phyloP scores from a whole-genome alignment of 352 stramenopile species.

The Pythium monospermum region DNA sequence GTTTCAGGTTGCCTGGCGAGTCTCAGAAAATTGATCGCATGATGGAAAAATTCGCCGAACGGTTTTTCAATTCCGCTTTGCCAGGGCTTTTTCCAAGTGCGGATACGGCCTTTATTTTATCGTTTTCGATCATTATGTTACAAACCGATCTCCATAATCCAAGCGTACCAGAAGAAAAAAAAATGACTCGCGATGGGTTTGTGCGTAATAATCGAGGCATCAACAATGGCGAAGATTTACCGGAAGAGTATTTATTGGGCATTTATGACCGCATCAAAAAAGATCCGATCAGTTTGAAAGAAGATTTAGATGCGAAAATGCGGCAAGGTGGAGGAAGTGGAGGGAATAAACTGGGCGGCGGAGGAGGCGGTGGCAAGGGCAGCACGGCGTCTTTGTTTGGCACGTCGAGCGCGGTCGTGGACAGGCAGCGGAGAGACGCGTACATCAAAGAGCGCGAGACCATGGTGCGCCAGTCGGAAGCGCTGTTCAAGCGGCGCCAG shows the following conservation, averaged over 20 bases:
- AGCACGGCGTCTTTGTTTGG: conserved; percentile 57
- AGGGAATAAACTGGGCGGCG: conserved; percentile 24
- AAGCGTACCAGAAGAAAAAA: conserved; percentile 94
- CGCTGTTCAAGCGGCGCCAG: conserved; percentile 64
- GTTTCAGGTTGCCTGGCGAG: conserved; percentile 98
- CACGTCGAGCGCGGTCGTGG: conserved; percentile 42
- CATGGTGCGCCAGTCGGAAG: conserved; percentile 76
- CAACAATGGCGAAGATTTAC: conserved; percentile 94
- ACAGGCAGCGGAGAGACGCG: conserved; percentile 68
- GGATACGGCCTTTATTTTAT: conserved; percentile 98
- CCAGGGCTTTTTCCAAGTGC: conserved; percentile 90
- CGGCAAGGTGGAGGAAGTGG: conserved; percentile 17
- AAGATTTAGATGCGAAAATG: conserved; percentile 88
- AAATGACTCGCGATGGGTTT: conserved; percentile 97
- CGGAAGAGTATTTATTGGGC: conserved; percentile 87
- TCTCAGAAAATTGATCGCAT: conserved; percentile 99
- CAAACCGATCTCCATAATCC: conserved; percentile 98
- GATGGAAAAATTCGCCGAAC: conserved; percentile 99
- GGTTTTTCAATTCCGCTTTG: conserved; percentile 67
- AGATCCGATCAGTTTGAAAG: conserved; percentile 95
- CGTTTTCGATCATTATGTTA: conserved; percentile 90
- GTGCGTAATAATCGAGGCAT: conserved; percentile 97
- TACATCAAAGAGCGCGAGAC: conserved; percentile 83
- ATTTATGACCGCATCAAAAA: conserved; percentile 97
- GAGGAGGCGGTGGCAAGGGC: conserved; percentile 23